Evolutionary conservation across 192 early-diverging fungal genomes (phyloP).

Genomic region (Rhizophagus clarus): DNA sequence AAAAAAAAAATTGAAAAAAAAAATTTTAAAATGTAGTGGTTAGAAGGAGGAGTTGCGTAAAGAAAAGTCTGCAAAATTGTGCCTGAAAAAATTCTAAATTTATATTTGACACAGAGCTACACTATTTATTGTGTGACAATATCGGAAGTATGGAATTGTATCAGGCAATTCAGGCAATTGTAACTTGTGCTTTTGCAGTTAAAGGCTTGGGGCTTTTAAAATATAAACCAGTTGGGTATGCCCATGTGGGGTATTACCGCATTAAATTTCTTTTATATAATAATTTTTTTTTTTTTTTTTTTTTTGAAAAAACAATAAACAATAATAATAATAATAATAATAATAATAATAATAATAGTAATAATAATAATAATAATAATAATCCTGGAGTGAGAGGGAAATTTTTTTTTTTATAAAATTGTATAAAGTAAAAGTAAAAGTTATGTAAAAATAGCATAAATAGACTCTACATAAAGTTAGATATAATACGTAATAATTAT

Average conservation of each 20-base stretch:
- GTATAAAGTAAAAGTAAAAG: too few species aligned
- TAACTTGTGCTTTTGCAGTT: slow-evolving; percentile 10
- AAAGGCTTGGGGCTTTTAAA: neutral
- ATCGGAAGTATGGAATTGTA: neutral
- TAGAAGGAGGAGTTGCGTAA: neutral
- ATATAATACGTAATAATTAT: too few species aligned
- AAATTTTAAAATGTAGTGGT: neutral
- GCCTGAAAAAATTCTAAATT: slow-evolving; percentile 19
- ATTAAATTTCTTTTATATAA: neutral
- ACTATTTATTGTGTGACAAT: slow-evolving; percentile 1
- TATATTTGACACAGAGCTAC: slow-evolving; percentile 10
- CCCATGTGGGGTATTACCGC: slow-evolving; percentile 18
- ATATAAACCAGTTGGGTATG: neutral
- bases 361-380: too few species aligned
- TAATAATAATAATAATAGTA: too few species aligned
- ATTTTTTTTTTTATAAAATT: too few species aligned
- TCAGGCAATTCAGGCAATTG: neutral
- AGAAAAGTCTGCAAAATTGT: neutral
- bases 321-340: neutral
- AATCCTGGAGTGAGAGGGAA: too few species aligned
- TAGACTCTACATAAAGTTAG: too few species aligned
- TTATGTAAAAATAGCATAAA: too few species aligned
- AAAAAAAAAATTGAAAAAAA: neutral
- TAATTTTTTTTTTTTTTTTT: neutral
- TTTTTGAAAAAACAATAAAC: neutral